These are phyloP conservation scores for Pseudonitzschia multiseries DNA, from an alignment of 108 stramenopile genomes.

Conservation along the genomic window DNA sequence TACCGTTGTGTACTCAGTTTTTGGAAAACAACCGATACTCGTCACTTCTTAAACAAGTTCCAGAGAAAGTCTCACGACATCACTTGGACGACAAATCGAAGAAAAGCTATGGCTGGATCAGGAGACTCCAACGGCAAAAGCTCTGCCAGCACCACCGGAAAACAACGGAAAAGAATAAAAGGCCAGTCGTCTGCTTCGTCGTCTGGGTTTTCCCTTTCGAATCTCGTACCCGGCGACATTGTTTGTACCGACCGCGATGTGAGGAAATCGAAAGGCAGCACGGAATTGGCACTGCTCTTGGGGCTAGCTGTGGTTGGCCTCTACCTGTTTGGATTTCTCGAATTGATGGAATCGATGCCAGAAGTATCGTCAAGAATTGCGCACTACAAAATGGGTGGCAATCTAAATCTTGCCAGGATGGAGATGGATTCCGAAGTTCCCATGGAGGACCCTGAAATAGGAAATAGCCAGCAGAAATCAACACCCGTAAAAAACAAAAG, in stretches of 20 bases:
- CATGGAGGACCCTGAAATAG: neutral
- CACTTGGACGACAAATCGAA: too few species aligned
- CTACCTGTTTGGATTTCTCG: slow-evolving; percentile 47
- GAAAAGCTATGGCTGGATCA: neutral
- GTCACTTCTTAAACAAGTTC: too few species aligned
- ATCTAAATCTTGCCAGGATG: slow-evolving; percentile 30
- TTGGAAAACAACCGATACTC: too few species aligned
- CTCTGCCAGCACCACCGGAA: neutral
- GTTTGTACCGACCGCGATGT: slow-evolving; percentile 30
- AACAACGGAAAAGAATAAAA: neutral
- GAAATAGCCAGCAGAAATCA: neutral
- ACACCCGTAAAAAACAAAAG: neutral
- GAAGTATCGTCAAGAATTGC: slow-evolving; percentile 18
- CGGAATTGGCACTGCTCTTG: slow-evolving; percentile 43
- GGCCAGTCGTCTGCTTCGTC: neutral
- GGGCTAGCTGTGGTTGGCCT: slow-evolving; percentile 26
- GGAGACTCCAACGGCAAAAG: neutral
- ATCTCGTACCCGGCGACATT: slow-evolving; percentile 21
- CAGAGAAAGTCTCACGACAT: too few species aligned
- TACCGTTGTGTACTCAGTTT: too few species aligned
- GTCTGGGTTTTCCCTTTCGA: slow-evolving; percentile 1
- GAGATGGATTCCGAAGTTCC: slow-evolving; percentile 13
- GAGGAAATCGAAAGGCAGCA: slow-evolving; percentile 9
- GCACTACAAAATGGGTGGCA: slow-evolving; percentile 14
- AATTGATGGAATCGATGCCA: slow-evolving; percentile 32